A percentile compares a stretch with the other conserved stretches of the same genome.
phyloP scores from a whole-genome alignment of 1,284 basidiomycete species.

The Rhodotorula sp. region DNA sequence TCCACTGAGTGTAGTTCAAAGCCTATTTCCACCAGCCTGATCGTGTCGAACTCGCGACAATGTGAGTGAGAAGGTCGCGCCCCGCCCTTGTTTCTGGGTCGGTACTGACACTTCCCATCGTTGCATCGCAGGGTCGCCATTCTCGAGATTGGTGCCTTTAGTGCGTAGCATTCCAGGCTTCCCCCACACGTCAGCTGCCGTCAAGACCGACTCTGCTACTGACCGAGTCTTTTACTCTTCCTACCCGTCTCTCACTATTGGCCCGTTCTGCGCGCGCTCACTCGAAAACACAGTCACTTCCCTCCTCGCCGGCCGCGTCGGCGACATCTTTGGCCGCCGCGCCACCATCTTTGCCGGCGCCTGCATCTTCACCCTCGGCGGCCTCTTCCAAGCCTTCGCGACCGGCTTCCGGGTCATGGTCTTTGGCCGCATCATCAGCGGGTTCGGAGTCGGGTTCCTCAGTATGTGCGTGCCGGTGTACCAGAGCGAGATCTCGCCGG shows the following conservation, averaged over 20 bases:
- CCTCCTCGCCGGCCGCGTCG: constrained; percentile 79
- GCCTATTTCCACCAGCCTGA: constrained; percentile 70
- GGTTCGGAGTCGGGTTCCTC: constrained; percentile 89
- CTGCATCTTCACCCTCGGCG: constrained; percentile 81
- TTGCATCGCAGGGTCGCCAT: constrained; percentile 37
- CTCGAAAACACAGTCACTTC: constrained; percentile 67
- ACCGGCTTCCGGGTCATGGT: constrained; percentile 83
- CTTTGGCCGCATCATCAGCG: constrained; percentile 79
- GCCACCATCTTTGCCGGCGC: constrained; percentile 86
- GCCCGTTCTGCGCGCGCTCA: neutral
- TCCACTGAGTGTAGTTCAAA: constrained; percentile 33
- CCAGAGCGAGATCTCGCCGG: constrained; percentile 91
- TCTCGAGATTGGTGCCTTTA: constrained; percentile 83
- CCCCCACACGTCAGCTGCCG: constrained; percentile 59
- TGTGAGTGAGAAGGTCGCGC: constrained; percentile 64
- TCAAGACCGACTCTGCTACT: constrained; percentile 56
- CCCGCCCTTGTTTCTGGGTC: no score
- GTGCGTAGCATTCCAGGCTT: constrained; percentile 65
- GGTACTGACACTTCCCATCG: neutral
- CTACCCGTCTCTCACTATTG: neutral
- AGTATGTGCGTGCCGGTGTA: constrained; percentile 97
- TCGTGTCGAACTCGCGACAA: constrained; percentile 63
- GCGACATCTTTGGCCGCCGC: constrained; percentile 82
- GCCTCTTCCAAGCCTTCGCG: constrained; percentile 84
- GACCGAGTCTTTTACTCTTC: neutral